These are phyloP conservation scores for Penicillium expansum DNA, from an alignment of 2,329 filamentous ascomycete genomes.

Conservation along the genomic window DNA sequence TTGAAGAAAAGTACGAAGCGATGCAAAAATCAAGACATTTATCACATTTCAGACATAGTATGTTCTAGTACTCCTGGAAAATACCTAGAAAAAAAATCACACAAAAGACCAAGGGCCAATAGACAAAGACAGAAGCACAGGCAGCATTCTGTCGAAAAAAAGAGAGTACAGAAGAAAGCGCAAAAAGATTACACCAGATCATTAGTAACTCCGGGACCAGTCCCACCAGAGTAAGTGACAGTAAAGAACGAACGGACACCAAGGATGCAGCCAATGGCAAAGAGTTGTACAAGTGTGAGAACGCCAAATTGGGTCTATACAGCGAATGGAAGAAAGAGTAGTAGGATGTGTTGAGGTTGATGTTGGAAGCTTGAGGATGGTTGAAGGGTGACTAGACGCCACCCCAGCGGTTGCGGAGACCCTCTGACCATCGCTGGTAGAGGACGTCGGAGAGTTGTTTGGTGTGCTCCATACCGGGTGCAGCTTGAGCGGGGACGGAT, in stretches of 20 bases:
- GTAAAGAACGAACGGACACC: conserved; percentile 23
- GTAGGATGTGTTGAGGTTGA: background rate
- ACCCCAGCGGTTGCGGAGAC: conserved; percentile 69
- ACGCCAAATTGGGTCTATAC: conserved; percentile 31
- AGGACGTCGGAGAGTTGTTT: conserved; percentile 86
- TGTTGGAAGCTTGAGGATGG: background rate
- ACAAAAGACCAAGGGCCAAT: conserved; percentile 1
- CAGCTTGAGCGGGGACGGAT: conserved; percentile 52
- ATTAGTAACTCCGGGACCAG: conserved; percentile 20
- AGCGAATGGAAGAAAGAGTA: conserved; percentile 22
- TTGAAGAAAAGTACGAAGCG: background rate
- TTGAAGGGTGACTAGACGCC: conserved; percentile 24
- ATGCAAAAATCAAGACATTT: background rate
- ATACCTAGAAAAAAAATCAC: background rate
- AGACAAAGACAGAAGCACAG: conserved; percentile 7
- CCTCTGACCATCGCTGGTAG: conserved; percentile 86
- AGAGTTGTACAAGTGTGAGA: conserved; percentile 22
- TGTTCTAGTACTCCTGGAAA: conserved; percentile 7
- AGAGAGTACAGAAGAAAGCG: conserved; percentile 12
- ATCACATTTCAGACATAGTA: conserved; percentile 6
- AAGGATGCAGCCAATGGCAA: conserved; percentile 23
- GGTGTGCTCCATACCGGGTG: conserved; percentile 85
- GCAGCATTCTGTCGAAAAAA: conserved; percentile 7
- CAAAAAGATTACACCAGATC: conserved; percentile 25
- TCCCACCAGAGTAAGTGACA: conserved; percentile 14